phyloP scores from a whole-genome alignment of 805 yeast species.

The Pichia insulana region DNA sequence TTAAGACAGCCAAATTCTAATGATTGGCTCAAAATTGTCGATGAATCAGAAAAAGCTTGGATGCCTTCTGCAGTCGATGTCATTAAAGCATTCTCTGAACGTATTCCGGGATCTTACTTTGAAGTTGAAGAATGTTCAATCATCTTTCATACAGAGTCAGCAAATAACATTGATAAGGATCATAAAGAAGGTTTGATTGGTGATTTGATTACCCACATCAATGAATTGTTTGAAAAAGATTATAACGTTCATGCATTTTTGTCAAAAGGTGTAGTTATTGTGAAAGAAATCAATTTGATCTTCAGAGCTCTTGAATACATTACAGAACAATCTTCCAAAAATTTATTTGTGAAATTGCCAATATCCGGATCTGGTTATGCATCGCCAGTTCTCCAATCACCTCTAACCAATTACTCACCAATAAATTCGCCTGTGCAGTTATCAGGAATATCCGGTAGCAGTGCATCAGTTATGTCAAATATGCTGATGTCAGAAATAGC shows the following conservation, averaged over 20 bases:
- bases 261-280: constrained; percentile 58
- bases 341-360: constrained; percentile 13
- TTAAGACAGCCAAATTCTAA: constrained; percentile 44
- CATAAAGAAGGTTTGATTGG: constrained; percentile 67
- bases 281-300: constrained; percentile 57
- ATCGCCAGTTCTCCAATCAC: constrained; percentile 8
- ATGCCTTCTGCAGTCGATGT: constrained; percentile 47
- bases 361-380: constrained; percentile 7
- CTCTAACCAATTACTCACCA: background rate
- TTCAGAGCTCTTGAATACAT: constrained; percentile 49
- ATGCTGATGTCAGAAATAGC: background rate
- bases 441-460: background rate
- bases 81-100: constrained; percentile 54
- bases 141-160: constrained; percentile 64
- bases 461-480: background rate
- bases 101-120: constrained; percentile 71
- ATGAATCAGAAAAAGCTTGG: constrained; percentile 50
- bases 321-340: constrained; percentile 25
- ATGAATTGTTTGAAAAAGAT: constrained; percentile 56
- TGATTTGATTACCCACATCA: constrained; percentile 76
- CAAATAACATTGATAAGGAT: constrained; percentile 50
- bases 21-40: constrained; percentile 56
- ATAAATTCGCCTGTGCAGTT: constrained; percentile 1
- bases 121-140: constrained; percentile 71
- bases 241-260: constrained; percentile 67